These are phyloP conservation scores for bread wheat (Triticum aestivum) DNA, from an alignment of 176 grass and related monocot species.

Conservation along the genomic window DNA sequence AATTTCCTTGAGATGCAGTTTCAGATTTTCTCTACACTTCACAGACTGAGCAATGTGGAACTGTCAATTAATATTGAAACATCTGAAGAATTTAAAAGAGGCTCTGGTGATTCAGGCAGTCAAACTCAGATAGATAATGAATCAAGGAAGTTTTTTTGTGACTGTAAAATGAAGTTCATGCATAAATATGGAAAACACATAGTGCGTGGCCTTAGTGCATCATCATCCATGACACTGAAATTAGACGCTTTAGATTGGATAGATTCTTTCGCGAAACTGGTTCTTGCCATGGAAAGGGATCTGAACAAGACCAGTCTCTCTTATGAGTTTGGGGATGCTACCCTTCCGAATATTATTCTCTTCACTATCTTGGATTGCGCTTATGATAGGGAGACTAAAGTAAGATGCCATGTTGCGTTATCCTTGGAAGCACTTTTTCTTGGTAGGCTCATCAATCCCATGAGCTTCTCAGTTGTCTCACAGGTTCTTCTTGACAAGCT, in stretches of 20 bases:
- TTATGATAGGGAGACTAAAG: slow-evolving; percentile 83
- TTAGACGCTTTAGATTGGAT: slow-evolving; percentile 88
- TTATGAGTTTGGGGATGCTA: slow-evolving; percentile 52
- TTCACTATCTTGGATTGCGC: slow-evolving; percentile 76
- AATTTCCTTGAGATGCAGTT: slow-evolving; percentile 76
- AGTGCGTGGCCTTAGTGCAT: slow-evolving; percentile 52
- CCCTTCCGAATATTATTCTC: slow-evolving; percentile 56
- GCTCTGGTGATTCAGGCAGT: slow-evolving; percentile 29
- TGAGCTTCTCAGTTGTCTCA: slow-evolving; percentile 53
- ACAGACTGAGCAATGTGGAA: slow-evolving; percentile 66
- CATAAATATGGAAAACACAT: slow-evolving; percentile 60
- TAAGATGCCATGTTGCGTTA: slow-evolving; percentile 82
- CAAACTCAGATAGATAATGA: slow-evolving; percentile 26
- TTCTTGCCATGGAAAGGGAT: slow-evolving; percentile 49
- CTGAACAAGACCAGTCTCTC: slow-evolving; percentile 30
- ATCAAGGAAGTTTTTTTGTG: slow-evolving; percentile 32
- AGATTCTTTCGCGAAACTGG: slow-evolving; percentile 40
- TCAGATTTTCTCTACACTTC: slow-evolving; percentile 76
- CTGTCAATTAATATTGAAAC: slow-evolving; percentile 56
- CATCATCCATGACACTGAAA: slow-evolving; percentile 66
- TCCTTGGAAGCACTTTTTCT: slow-evolving; percentile 73
- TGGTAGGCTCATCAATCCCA: slow-evolving; percentile 65
- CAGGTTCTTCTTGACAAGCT: slow-evolving; percentile 90
- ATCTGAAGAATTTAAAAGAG: slow-evolving; percentile 41
- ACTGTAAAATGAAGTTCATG: slow-evolving; percentile 55